Evolutionary conservation across 495 filamentous ascomycete genomes (phyloP), one percentile per base, ranked within the genome.

Genomic region (Aspergillus sparsus): DNA sequence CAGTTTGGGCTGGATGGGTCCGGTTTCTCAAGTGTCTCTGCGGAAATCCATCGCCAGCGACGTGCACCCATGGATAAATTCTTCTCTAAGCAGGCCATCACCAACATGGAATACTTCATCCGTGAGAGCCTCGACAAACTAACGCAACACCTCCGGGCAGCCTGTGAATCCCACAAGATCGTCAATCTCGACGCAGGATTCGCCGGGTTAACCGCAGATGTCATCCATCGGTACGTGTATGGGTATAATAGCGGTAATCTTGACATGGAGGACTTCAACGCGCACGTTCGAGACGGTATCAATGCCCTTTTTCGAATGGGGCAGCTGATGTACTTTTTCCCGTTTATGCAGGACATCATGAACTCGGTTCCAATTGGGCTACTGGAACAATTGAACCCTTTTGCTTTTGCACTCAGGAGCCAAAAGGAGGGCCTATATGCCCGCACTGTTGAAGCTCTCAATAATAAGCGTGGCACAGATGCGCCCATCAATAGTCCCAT

Each of bases 221-320:
- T 70, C 16, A 71, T 71, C 54, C 35, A 66, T 18, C 31, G 67
- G 31, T 71, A 73, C 42, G 62, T n/a, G 13, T 71, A 66, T 44
- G 69, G 71, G 3, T 52, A 60, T 21, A 57, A 68, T 50, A 62
- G 55, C 8, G 58, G 62, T 0, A 67, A 66, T 31, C 59, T 71
- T 2, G 69, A 74, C n/a, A 36, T 62, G 1, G 59, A 66, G 44
- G 63, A 62, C 8, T 70, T 71, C 55, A 67, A 69, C 18, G 62
- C 51, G 3, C 37, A 54, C 7, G 35, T 72, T 2, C 41, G 68
- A 46, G 70, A 72, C 41, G 68, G 66, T 15, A 18, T 70, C 35
- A 67, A 63, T 32, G 64, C 47, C 0, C 54, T 71, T 0, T 65
- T 68, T 34, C 55, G 18, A 13, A 27, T 57, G 10, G 46, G 10